phyloP scores from a whole-genome alignment of 2,329 filamentous ascomycete genomes.

The Mariannaea elegans region DNA sequence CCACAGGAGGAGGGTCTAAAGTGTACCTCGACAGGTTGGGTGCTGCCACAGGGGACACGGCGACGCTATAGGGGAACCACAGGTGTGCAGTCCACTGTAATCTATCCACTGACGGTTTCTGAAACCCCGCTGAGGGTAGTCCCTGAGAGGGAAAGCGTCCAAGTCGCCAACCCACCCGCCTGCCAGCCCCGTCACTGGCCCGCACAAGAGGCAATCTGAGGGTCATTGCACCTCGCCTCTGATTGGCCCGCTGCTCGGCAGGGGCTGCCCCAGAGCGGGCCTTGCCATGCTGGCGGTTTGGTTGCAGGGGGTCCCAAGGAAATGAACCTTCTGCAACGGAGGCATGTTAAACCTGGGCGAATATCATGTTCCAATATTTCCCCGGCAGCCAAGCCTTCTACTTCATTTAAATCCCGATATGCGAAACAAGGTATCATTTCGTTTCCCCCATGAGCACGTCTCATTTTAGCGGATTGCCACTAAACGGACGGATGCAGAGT shows the following conservation, averaged over 20 bases:
- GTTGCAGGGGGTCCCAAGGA: constrained; percentile 26
- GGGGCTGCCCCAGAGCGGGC: constrained; percentile 25
- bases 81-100: too few relatives aligned
- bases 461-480: background rate
- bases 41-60: constrained; percentile 10
- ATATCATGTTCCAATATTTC: constrained; percentile 20
- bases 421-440: background rate
- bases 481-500: too few relatives aligned
- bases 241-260: constrained; percentile 28
- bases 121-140: constrained; percentile 21
- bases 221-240: background rate
- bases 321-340: constrained; percentile 23
- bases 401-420: constrained; percentile 10
- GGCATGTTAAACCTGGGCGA: background rate
- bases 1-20: background rate
- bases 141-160: constrained; percentile 16
- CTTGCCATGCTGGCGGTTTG: constrained; percentile 33
- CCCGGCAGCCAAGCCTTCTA: background rate
- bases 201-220: constrained; percentile 17
- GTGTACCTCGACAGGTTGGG: background rate
- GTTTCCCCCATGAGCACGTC: background rate
- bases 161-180: background rate
- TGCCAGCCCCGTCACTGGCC: constrained; percentile 3
- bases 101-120: constrained; percentile 5
- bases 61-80: too few relatives aligned